Evolutionary conservation across 208 protist species (phyloP), one percentile per base, ranked within the genome.

Genomic region (Trypanosoma congolense): DNA sequence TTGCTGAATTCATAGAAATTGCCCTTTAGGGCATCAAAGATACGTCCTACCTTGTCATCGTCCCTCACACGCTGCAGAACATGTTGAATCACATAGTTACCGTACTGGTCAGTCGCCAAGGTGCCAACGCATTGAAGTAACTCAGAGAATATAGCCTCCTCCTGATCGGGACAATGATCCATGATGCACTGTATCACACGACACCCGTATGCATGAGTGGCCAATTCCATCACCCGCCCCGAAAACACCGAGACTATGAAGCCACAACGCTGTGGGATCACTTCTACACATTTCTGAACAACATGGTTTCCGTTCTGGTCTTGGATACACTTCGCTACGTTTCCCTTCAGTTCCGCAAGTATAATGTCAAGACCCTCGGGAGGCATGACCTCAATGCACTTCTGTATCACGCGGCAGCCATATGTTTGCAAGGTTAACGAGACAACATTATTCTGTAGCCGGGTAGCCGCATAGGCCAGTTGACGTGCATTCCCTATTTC

Each of bases 291-390:
- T 67, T 99, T 99, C 75, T 99, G 98, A 24, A 99, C 96, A 16
- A 99, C 98, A 77, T 99, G 98, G 77, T 99, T 99, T 38, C 97
- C 98, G 73, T 99, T 99, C 76, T 99, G 98, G 60, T 99, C 97
- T 52, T 98, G 95, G 26, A 99, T 97, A 63, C 97, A 99, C 49
- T 86, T 80, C 22, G 96, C 76, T 8, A 99, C 94, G 72, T 97
- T 84, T 35, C 87, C 92, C 51, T 98, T 75, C 10, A 99, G 85
- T 78, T 99, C 97, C 0, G 75, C 42, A 10, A 97, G 63, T 45
- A 92, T 83, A 51, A 97, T 77, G 18, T 90, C 75, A 51, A 96
- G 73, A 42, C 91, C 87, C 3, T 78, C 76, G 6, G 51, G 57
- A 6, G 83, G 76, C 75, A 97, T 88, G 42, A 95, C 80, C 64